These are phyloP conservation scores for Kwoniella pini DNA, from an alignment of 768 basidiomycete species.

Conservation along the genomic window DNA sequence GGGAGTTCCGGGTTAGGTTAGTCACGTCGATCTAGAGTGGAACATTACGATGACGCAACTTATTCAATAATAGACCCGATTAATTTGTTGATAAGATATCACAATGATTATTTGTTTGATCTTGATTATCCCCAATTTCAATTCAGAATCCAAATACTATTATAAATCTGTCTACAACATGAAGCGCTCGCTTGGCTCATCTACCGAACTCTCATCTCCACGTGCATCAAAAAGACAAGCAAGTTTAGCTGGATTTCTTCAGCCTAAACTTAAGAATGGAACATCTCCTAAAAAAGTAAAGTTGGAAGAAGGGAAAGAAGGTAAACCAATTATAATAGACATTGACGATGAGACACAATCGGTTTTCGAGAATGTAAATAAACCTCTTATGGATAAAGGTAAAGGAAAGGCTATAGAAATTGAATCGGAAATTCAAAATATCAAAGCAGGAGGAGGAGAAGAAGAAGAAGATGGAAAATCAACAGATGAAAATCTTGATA, in stretches of 20 bases:
- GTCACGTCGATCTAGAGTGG: too few species aligned
- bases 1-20: too few species aligned
- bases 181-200: not conserved
- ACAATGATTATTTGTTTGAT: too few species aligned
- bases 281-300: not conserved
- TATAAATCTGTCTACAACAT: not conserved
- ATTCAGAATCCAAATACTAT: too few species aligned
- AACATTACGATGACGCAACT: too few species aligned
- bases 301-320: not conserved
- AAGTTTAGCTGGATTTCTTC: constrained; percentile 15
- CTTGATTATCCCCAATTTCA: too few species aligned
- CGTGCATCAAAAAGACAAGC: constrained; percentile 12
- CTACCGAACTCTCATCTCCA: not conserved
- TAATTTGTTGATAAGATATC: too few species aligned
- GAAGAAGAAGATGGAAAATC: not conserved
- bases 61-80: too few species aligned
- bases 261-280: not conserved
- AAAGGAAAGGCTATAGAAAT: constrained; percentile 7
- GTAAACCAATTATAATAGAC: constrained; percentile 10
- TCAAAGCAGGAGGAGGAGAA: not conserved
- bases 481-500: not conserved
- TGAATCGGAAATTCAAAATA: not conserved
- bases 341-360: too few species aligned
- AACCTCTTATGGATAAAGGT: too few species aligned
- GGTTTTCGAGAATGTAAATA: not conserved